phyloP scores from a whole-genome alignment of 192 early-diverging fungal genomes.

The Borealophlyctis nickersoniae region DNA sequence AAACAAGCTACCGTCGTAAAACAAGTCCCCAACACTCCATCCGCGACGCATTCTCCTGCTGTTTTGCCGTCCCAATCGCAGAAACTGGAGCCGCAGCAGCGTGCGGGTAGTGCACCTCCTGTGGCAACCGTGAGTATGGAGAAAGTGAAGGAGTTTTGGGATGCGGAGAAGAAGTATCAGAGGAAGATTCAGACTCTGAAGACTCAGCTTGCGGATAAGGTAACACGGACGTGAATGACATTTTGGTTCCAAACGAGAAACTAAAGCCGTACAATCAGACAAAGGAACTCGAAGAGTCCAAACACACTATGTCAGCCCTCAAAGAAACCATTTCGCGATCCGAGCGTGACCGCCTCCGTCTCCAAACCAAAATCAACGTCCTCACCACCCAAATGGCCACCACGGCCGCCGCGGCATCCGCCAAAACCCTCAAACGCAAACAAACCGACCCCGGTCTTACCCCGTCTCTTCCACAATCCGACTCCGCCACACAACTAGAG shows the following conservation, averaged over 20 bases:
- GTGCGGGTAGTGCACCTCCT: no score
- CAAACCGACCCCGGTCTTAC: neutral
- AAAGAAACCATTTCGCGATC: conserved; percentile 16
- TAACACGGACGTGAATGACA: neutral
- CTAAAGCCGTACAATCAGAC: conserved; percentile 1
- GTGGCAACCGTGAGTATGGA: no score
- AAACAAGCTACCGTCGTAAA: no score
- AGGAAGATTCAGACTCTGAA: conserved; percentile 26
- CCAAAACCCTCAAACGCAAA: neutral
- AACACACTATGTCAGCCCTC: neutral
- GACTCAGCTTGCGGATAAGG: conserved; percentile 33
- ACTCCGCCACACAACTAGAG: neutral
- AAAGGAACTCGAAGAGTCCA: conserved; percentile 9
- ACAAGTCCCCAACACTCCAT: no score
- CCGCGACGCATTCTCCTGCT: neutral
- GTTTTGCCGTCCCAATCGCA: no score
- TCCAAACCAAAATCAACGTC: conserved; percentile 21
- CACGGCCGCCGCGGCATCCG: neutral
- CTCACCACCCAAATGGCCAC: conserved; percentile 7
- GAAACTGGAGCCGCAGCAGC: no score
- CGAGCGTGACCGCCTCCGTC: conserved; percentile 24
- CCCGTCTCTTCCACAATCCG: neutral
- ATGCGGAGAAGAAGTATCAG: conserved; percentile 36
- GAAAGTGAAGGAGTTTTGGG: no score
- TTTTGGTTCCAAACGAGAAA: neutral